Base-by-base conservation (phyloP, 2,329 filamentous ascomycete genomes). In the Beauveria caledonica region DNA sequence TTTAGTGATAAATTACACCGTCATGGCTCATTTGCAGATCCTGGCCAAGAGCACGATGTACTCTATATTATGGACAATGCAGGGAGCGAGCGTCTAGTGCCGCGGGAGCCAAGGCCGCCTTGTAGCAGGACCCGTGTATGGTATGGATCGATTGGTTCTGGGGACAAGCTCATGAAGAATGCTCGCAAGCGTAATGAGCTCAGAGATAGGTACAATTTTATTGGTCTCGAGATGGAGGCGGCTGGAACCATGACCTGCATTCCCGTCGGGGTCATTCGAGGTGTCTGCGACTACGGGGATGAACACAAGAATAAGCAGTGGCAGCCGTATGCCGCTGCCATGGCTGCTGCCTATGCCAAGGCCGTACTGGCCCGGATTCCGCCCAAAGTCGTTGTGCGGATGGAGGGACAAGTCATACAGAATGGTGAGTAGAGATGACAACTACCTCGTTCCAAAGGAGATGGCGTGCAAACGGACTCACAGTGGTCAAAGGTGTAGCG, bases 111-210 rank as follows among this genome's bases (percentile, higher is more conserved):
- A 39, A 63, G 71, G 8, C 64, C 63, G 1, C 49, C 58, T 11
- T n/a, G 21, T 0, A 60, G 57, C 15, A 68, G 72, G 0, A 71
- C 67, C 9, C 62, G 60, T 46, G 68, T 73, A 1, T 75, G 71
- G 71, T 74, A 73, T 49, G 71, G 71, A 0, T 13, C 39, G 11
- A 11, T 42, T 6, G 39, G 39, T 6, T 42, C 39, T 6, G 39
- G 39, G 11, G 39, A 42, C 5, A 42, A 17, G 11, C 39, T 42
- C 11, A 42, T 42, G 39, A 42, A 42, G 39, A 42, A 42, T 17
- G 11, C 39, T 6, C 39, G 39, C 13, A 17, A 6, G 15, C 10
- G 39, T 6, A 17, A 42, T 42, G 39, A 15, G 39, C 39, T 42
- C 11, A 11, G 39, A 15, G 39, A 42, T 17, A 15, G 39, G 15